Evolutionary conservation across 768 basidiomycete species (phyloP), one percentile per base, ranked within the genome.

Genomic region (Crassisporium funariophilum): DNA sequence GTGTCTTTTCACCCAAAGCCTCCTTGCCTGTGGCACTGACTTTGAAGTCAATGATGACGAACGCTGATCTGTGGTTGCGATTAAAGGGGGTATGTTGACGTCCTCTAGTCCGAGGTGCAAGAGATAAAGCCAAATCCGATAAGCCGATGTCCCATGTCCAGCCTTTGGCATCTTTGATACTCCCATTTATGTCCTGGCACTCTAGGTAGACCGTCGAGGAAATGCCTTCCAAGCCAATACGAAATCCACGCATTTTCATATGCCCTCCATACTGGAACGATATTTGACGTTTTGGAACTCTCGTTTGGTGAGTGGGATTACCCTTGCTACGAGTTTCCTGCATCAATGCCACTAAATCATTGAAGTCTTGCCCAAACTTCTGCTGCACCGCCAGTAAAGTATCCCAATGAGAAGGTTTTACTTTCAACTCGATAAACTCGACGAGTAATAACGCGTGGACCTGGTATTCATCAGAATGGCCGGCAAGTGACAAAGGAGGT

Each of bases 311-410:
- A 0, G 65, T 40, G 40, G 56, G 48, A 20, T 58, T 37, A 35
- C 42, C 55, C 33, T 53, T 65, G 6, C 45, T 51, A 20, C 81
- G 79, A 9, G 78, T 86, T 58, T 88, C 76, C 51, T 80, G 78
- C 23, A 90, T 72, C 39, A 93, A 62, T 5, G 75, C 67, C 10
- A 93, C 65, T 20, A 93, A 71, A 49, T 94, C 91, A 52, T 87
- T 86, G 65, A 93, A 88, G 65, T 94, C 91, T 57, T 87, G 85
- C 5, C 89, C 91, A 47, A 93, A 93, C 59, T 92, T 92, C 53
- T 90, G 88, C 58, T 92, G 91, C 7, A 95, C 86, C 4, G 79
- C 80, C 2, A 94, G 75, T 3, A 93, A 64, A 4, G 86, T 88
- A 59, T 95, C 92, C 82, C 89, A 85, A 56, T 92, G 84, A 0